Conservation (phyloP, 1,284 basidiomycete genomes). For the Macrocybe sp. region DNA sequence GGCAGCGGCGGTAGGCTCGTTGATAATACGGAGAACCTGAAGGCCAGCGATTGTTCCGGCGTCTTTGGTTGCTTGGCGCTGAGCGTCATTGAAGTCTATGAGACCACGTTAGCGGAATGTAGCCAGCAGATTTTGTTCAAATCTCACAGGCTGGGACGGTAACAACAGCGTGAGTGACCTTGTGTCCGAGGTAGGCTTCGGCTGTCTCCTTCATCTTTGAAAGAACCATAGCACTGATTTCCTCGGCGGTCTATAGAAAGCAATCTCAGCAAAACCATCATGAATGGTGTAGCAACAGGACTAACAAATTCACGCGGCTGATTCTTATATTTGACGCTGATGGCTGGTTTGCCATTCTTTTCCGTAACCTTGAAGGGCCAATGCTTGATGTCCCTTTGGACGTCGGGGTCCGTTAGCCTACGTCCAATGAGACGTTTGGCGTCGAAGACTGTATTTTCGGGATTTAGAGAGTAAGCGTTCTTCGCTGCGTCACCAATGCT, state of each 20-base stretch:
- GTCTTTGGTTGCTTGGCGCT: constrained; percentile 98
- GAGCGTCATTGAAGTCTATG: constrained; percentile 94
- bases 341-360: constrained; percentile 82
- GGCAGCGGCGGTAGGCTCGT: constrained; percentile 97
- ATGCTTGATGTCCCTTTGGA: constrained; percentile 82
- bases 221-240: constrained; percentile 93
- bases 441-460: constrained; percentile 94
- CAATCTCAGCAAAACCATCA: constrained; percentile 5
- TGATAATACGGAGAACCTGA: constrained; percentile 95
- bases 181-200: constrained; percentile 94
- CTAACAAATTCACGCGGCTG: constrained; percentile 82
- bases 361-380: constrained; percentile 83
- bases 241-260: constrained; percentile 68
- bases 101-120: not conserved
- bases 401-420: constrained; percentile 75
- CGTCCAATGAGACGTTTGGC: constrained; percentile 96
- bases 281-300: constrained; percentile 10
- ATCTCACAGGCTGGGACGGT: constrained; percentile 88
- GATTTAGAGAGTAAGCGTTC: constrained; percentile 81
- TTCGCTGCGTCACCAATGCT: constrained; percentile 79
- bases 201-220: constrained; percentile 99
- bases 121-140: not conserved
- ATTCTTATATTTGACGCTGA: constrained; percentile 83
- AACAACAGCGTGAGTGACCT: constrained; percentile 97
- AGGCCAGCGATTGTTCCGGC: constrained; percentile 97